Evolutionary conservation across 2,329 filamentous ascomycete genomes (phyloP).

Genomic region (Chaetomium strumarium): DNA sequence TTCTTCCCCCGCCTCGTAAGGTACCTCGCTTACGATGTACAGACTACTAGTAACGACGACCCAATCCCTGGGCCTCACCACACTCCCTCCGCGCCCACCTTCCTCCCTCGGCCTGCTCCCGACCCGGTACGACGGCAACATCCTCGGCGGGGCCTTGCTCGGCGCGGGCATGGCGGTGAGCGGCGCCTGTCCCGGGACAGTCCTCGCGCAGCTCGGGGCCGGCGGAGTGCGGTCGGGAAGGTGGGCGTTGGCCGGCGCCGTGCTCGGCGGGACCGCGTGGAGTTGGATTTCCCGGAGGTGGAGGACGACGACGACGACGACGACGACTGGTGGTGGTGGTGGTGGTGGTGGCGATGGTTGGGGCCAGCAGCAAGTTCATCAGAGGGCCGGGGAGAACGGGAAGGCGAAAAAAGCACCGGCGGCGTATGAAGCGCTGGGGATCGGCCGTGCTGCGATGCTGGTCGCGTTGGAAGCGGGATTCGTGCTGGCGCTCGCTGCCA

Average conservation of each 20-base stretch:
- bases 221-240: slow-evolving; percentile 48
- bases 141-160: slow-evolving; percentile 56
- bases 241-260: slow-evolving; percentile 48
- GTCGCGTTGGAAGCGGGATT: slow-evolving; percentile 40
- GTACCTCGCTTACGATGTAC: no score
- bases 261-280: slow-evolving; percentile 51
- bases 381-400: slow-evolving; percentile 1
- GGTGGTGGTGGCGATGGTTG: background rate
- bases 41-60: slow-evolving; percentile 43
- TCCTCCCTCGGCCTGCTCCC: slow-evolving; percentile 49
- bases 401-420: slow-evolving; percentile 26
- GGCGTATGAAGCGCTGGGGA: slow-evolving; percentile 36
- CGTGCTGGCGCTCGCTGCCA: slow-evolving; percentile 35
- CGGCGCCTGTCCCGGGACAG: slow-evolving; percentile 60
- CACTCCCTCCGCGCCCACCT: slow-evolving; percentile 42
- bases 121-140: slow-evolving; percentile 53
- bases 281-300: slow-evolving; percentile 37
- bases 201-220: slow-evolving; percentile 54
- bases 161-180: slow-evolving; percentile 62
- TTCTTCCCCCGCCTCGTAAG: no score
- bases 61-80: slow-evolving; percentile 38
- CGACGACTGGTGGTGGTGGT: background rate
- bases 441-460: slow-evolving; percentile 34
- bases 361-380: background rate
- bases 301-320: no score